Evolutionary conservation across 75 land plant species (phyloP).

Genomic region (Chamaecyparis obtusa): DNA sequence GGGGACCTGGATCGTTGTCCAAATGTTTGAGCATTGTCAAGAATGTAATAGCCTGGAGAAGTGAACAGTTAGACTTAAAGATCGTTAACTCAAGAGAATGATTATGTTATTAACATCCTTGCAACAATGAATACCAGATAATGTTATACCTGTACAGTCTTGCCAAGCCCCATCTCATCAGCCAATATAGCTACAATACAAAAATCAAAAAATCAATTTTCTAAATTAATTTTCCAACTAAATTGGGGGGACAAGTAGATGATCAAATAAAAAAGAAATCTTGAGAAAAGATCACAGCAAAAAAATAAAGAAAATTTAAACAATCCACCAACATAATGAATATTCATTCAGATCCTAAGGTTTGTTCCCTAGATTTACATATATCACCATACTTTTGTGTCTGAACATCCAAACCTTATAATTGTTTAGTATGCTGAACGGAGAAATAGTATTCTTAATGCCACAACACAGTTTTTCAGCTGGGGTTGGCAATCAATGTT

Average conservation of each 20-base stretch:
- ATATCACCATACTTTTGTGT: background rate
- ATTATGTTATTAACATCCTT: background rate
- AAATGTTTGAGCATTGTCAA: slow-evolving; percentile 77
- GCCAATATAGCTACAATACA: slow-evolving; percentile 82
- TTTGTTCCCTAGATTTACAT: background rate
- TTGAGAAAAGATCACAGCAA: background rate
- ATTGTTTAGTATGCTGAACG: background rate
- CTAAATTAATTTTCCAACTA: background rate
- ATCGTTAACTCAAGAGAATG: background rate
- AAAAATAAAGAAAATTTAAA: background rate
- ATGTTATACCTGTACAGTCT: slow-evolving; percentile 83
- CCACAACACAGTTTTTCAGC: too few relatives aligned
- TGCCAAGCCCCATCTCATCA: slow-evolving; percentile 99
- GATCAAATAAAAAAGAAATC: background rate
- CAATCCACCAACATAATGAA: background rate
- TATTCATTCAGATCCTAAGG: background rate
- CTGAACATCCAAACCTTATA: background rate
- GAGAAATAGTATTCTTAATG: background rate
- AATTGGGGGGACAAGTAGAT: background rate
- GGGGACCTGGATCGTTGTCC: slow-evolving; percentile 91
- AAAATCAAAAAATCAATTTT: background rate
- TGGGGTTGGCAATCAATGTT: background rate
- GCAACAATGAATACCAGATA: background rate
- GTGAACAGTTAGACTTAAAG: background rate
- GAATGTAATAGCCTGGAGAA: slow-evolving; percentile 82